These are phyloP conservation scores for Pholiota conissans DNA, from an alignment of 768 basidiomycete species.

Conservation along the genomic window DNA sequence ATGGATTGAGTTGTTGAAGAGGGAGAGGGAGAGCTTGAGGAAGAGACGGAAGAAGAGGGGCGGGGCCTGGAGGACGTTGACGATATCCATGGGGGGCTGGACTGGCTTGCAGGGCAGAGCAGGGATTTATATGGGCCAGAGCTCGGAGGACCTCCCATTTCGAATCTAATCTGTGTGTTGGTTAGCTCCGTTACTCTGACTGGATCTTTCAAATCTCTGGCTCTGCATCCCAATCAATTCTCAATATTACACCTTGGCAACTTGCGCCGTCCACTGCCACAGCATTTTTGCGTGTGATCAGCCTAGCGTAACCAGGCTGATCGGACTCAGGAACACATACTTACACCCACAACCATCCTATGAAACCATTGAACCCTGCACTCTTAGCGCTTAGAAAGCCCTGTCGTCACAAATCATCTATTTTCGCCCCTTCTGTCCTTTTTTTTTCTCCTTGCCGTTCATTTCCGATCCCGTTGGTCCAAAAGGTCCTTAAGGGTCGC, in stretches of 20 bases:
- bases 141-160: conserved; percentile 22
- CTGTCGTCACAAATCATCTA: conserved; percentile 5
- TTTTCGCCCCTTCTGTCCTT: conserved; percentile 11
- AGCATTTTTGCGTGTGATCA: conserved; percentile 12
- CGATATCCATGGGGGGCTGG: conserved; percentile 38
- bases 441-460: conserved; percentile 9
- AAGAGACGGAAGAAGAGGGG: conserved; percentile 50
- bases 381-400: neutral
- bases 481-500: conserved; percentile 8
- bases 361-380: neutral
- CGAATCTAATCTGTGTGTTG: conserved; percentile 15
- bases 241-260: neutral
- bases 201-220: conserved; percentile 27
- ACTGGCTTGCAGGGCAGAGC: conserved; percentile 4
- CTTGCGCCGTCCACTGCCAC: neutral
- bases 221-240: conserved; percentile 12
- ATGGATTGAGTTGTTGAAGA: conserved; percentile 44
- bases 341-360: conserved; percentile 16
- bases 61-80: conserved; percentile 53
- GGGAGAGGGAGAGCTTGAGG: conserved; percentile 43
- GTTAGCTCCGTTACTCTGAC: conserved; percentile 26
- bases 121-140: conserved; percentile 25
- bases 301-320: conserved; percentile 8
- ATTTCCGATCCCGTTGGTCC: conserved; percentile 14
- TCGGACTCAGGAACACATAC: conserved; percentile 16